Evolutionary conservation across 169 alveolate genomes (phyloP).

Genomic region (Cryptosporidium baileyi): DNA sequence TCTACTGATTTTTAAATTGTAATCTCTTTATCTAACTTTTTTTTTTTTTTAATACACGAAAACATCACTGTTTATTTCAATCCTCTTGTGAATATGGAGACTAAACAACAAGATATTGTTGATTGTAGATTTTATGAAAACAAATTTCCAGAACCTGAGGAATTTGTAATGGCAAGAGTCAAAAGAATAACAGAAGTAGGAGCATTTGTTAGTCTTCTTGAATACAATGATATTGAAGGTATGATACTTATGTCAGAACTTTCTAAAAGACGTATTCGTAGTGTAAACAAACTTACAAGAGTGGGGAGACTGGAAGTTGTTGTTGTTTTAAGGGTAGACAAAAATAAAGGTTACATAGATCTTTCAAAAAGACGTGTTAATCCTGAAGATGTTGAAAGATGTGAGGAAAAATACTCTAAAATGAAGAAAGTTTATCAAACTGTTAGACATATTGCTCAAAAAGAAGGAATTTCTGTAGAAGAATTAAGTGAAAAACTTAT

Average conservation of each 20-base stretch:
- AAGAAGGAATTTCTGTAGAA: constrained; percentile 87
- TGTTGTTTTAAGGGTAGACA: constrained; percentile 94
- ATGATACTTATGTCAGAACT: constrained; percentile 93
- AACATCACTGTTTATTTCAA: too few relatives aligned
- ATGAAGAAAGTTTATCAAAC: constrained; percentile 94
- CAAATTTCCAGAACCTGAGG: constrained; percentile 92
- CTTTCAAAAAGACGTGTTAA: constrained; percentile 94
- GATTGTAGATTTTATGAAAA: constrained; percentile 93
- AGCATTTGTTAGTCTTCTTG: constrained; percentile 95
- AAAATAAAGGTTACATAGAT: constrained; percentile 95
- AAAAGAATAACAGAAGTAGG: constrained; percentile 93
- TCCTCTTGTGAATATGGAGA: too few relatives aligned
- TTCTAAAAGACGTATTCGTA: constrained; percentile 92
- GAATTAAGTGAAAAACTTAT: constrained; percentile 87
- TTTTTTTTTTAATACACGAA: background rate
- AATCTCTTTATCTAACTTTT: background rate
- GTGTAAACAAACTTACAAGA: constrained; percentile 83
- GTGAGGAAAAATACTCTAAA: constrained; percentile 85
- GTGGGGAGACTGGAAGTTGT: constrained; percentile 93
- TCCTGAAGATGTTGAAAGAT: constrained; percentile 89
- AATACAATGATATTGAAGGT: constrained; percentile 95
- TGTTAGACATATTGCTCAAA: constrained; percentile 91
- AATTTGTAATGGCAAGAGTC: constrained; percentile 92
- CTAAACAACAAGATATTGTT: constrained; percentile 77
- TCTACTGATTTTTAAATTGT: background rate